Base-by-base conservation (phyloP, 148 eudicot genomes). In the Dianthus caryophyllus region DNA sequence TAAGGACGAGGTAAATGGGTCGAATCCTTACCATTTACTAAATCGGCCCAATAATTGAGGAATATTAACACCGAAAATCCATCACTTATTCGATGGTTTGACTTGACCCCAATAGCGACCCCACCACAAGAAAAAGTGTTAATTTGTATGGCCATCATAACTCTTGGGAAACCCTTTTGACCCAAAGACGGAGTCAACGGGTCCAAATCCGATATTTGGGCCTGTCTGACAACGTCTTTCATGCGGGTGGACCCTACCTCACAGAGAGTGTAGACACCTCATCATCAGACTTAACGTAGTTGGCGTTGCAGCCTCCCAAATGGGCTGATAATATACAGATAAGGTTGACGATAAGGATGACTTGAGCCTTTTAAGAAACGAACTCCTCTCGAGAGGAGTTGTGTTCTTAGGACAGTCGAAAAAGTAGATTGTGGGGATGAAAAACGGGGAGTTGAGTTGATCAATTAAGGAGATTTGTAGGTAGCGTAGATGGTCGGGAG, bases 101-200 rank as follows among this genome's bases (percentile, higher is more conserved):
- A 41, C 51, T 63, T 63, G 0, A 63, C 26, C 7, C 51, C 66
- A 63, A 63, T 43, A 4, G 31, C 52, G 18, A 63, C 10, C 20
- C 51, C 66, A 43, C 66, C 66, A 43, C 66, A 63, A 0, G 66
- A 22, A 43, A 63, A 63, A 3, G 18, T 24, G 33, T 43, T 63
- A 12, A 63, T 20, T 63, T 63, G 66, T 24, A 63, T 25, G 1
- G 51, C 66, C 22, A 63, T 8, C 30, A 63, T n/a, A 10, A 63
- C 22, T 24, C 66, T 44, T 1, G 66, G 30, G 21, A 63, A 63
- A 2, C 51, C 33, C 11, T 63, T 63, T 41, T 41, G 66, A 0
- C 43, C 33, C 4, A 22, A 22, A 0, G 15, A 11, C 0, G 66
- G 66, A 8, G 16, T 22, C 20, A 63, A 15, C 1, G 1, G 8